These are phyloP conservation scores for Termitomyces titanicus DNA, from an alignment of 768 basidiomycete species.

Conservation along the genomic window DNA sequence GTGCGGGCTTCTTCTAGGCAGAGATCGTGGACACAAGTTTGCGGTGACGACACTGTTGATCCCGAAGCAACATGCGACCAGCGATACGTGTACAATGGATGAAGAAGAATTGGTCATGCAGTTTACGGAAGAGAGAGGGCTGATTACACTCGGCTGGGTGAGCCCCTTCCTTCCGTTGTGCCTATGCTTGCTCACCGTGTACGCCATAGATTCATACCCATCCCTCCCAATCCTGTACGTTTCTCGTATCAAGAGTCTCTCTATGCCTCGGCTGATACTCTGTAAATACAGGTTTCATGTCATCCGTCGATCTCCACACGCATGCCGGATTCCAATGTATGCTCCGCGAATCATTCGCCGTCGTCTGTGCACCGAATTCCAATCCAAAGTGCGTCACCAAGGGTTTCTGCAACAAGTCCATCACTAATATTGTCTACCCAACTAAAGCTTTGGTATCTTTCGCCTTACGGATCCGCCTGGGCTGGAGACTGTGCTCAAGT, in stretches of 20 bases:
- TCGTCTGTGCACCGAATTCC: slow-evolving; percentile 83
- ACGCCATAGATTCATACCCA: slow-evolving; percentile 87
- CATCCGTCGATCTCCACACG: slow-evolving; percentile 89
- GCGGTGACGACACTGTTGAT: slow-evolving; percentile 68
- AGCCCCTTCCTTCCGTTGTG: slow-evolving; percentile 22
- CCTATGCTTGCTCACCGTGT: neutral
- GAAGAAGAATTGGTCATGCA: slow-evolving; percentile 84
- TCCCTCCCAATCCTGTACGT: slow-evolving; percentile 81
- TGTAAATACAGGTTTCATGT: slow-evolving; percentile 74
- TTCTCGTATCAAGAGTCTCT: neutral
- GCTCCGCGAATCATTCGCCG: slow-evolving; percentile 89
- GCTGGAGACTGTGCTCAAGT: slow-evolving; percentile 64
- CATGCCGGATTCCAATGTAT: slow-evolving; percentile 87
- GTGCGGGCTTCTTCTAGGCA: slow-evolving; percentile 82
- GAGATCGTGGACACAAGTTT: slow-evolving; percentile 51
- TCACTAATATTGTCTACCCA: neutral
- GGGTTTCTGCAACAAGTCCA: neutral
- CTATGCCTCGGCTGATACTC: neutral
- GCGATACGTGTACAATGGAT: slow-evolving; percentile 92
- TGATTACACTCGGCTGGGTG: slow-evolving; percentile 93
- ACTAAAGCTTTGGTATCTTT: slow-evolving; percentile 79
- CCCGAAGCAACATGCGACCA: slow-evolving; percentile 85
- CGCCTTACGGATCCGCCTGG: slow-evolving; percentile 88
- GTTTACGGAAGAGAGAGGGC: slow-evolving; percentile 75
- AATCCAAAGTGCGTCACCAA: slow-evolving; percentile 59